Percentiles rank a stretch among this genome's conserved stretches.
Evolutionary conservation across 2,329 filamentous ascomycete genomes (phyloP).

Genomic region (Emmonsiellopsis sp.): DNA sequence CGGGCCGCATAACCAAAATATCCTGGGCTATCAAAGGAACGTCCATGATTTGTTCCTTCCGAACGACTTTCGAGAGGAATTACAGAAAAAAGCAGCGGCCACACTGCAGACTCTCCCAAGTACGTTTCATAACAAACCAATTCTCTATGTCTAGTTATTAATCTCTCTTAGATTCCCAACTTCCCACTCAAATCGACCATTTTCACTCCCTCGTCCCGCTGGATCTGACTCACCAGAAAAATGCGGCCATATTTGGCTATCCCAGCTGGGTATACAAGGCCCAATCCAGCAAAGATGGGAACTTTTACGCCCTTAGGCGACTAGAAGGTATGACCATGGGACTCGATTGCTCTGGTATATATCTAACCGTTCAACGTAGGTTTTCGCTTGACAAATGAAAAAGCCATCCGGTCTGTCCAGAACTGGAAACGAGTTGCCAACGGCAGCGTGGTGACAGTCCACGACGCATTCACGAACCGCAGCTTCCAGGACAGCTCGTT

Average conservation of each 20-base stretch:
- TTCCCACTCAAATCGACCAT: constrained; percentile 68
- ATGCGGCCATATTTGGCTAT: constrained; percentile 70
- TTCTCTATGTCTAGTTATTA: neutral
- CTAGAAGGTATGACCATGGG: constrained; percentile 55
- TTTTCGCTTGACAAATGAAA: constrained; percentile 79
- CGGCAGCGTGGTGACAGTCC: constrained; percentile 71
- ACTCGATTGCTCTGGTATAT: neutral
- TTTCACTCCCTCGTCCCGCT: constrained; percentile 89
- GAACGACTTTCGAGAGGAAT: constrained; percentile 74
- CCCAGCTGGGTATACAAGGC: constrained; percentile 95
- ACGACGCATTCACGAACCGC: constrained; percentile 87
- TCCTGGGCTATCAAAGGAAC: constrained; percentile 74
- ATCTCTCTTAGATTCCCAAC: constrained; percentile 47
- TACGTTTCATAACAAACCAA: constrained; percentile 26
- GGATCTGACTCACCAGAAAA: constrained; percentile 72
- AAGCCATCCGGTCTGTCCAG: constrained; percentile 75
- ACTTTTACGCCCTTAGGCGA: constrained; percentile 75
- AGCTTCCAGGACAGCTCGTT: constrained; percentile 92
- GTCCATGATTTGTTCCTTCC: constrained; percentile 88
- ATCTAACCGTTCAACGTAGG: constrained; percentile 36
- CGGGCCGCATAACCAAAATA: constrained; percentile 69
- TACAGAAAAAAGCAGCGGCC: constrained; percentile 81
- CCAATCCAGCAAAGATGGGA: constrained; percentile 76
- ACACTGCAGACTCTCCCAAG: constrained; percentile 75
- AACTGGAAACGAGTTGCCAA: constrained; percentile 82